These are phyloP conservation scores for Thalassiosira exigua DNA, from an alignment of 352 stramenopile species.

Conservation along the genomic window DNA sequence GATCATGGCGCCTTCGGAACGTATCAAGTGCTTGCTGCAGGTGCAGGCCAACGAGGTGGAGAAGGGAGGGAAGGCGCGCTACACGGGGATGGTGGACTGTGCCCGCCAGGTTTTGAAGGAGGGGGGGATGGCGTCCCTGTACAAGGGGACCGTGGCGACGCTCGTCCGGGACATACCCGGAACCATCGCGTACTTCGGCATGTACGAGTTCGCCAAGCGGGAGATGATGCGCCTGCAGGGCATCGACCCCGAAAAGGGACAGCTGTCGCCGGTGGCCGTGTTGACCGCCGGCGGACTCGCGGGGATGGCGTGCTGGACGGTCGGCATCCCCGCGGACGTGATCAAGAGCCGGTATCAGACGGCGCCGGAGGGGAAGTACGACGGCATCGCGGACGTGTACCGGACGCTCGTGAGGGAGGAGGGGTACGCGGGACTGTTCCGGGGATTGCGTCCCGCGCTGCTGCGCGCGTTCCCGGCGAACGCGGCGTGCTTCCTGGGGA, in stretches of 20 bases:
- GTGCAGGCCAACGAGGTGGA: slow-evolving; percentile 87
- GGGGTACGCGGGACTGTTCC: slow-evolving; percentile 74
- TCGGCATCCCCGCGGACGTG: slow-evolving; percentile 94
- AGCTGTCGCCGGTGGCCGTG: slow-evolving; percentile 87
- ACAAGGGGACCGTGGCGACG: slow-evolving; percentile 93
- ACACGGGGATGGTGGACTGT: slow-evolving; percentile 95
- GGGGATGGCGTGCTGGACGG: slow-evolving; percentile 92
- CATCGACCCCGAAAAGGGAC: slow-evolving; percentile 85
- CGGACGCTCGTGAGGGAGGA: slow-evolving; percentile 88
- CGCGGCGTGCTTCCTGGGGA: slow-evolving; percentile 82
- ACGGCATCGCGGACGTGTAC: slow-evolving; percentile 89
- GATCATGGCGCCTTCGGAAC: slow-evolving; percentile 94
- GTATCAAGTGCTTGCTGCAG: slow-evolving; percentile 96
- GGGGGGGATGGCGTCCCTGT: slow-evolving; percentile 92
- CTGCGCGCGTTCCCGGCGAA: slow-evolving; percentile 83
- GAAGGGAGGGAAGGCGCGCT: slow-evolving; percentile 77
- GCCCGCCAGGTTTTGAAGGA: slow-evolving; percentile 91
- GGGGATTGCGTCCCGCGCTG: slow-evolving; percentile 75
- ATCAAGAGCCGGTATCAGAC: slow-evolving; percentile 97
- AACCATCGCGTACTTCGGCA: slow-evolving; percentile 87
- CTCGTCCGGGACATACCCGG: slow-evolving; percentile 93
- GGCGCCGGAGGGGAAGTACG: slow-evolving; percentile 93
- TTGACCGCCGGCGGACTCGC: slow-evolving; percentile 94
- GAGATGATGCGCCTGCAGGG: slow-evolving; percentile 90
- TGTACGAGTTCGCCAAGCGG: slow-evolving; percentile 95